Conservation (phyloP, 1,139 yeast genomes). For the Saccharomyces hybrid region DNA sequence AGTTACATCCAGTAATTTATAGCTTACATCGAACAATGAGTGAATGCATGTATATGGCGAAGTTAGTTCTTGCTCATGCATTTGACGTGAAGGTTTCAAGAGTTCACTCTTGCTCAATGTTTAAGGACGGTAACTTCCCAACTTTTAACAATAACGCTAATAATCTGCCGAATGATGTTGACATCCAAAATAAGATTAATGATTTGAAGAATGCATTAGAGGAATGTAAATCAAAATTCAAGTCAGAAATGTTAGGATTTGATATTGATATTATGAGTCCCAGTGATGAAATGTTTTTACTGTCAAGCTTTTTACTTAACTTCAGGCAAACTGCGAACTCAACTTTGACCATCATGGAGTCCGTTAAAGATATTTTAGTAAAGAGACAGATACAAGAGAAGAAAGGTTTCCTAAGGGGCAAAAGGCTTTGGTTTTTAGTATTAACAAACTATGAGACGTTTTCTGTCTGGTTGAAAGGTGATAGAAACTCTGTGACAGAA, state of each 20-base stretch:
- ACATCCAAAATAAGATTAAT: slow-evolving; percentile 28
- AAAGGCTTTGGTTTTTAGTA: slow-evolving; percentile 38
- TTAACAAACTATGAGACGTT: slow-evolving; percentile 32
- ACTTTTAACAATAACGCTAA: slow-evolving; percentile 9
- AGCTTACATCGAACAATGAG: slow-evolving; percentile 32
- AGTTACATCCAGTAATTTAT: slow-evolving; percentile 32
- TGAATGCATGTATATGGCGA: slow-evolving; percentile 31
- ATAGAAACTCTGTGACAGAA: slow-evolving; percentile 26
- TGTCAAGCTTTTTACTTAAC: slow-evolving; percentile 43
- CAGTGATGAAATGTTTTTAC: slow-evolving; percentile 41
- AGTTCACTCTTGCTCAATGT: slow-evolving; percentile 17
- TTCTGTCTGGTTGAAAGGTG: slow-evolving; percentile 33
- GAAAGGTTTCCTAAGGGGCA: slow-evolving; percentile 35
- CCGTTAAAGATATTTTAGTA: slow-evolving; percentile 29
- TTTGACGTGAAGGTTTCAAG: slow-evolving; percentile 35
- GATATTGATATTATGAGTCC: slow-evolving; percentile 34
- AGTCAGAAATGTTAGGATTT: slow-evolving; percentile 30
- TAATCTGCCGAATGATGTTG: slow-evolving; percentile 19
- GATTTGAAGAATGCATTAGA: slow-evolving; percentile 31
- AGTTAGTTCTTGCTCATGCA: slow-evolving; percentile 33
- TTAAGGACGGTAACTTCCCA: slow-evolving; percentile 13
- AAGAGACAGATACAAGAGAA: slow-evolving; percentile 32
- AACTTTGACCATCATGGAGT: slow-evolving; percentile 32
- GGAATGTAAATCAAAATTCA: slow-evolving; percentile 31
- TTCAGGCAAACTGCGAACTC: slow-evolving; percentile 36